A percentile compares a stretch with the other conserved stretches of the same genome.
Evolutionary conservation across 805 yeast genomes (phyloP).

Genomic region (Barnettozyma pratensis): DNA sequence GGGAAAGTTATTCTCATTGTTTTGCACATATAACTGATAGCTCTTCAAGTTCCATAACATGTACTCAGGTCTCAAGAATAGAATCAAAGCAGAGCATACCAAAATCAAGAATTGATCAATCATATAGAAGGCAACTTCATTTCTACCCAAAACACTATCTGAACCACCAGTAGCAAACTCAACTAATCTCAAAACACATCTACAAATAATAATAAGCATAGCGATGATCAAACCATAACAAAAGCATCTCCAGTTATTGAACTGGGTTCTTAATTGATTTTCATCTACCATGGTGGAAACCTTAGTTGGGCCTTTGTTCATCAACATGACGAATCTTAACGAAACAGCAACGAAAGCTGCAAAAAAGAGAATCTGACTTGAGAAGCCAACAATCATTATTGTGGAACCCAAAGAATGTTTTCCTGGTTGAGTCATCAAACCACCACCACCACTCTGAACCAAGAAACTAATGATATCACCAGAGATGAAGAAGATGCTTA

Average conservation of each 20-base stretch:
- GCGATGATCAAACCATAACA: neutral
- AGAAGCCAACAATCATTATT: conserved; percentile 1
- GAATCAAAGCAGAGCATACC: neutral
- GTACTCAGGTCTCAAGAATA: neutral
- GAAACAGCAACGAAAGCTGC: neutral
- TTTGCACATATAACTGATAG: no score
- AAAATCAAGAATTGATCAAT: conserved; percentile 4
- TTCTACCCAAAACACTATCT: neutral
- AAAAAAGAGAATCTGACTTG: conserved; percentile 2
- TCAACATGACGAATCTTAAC: neutral
- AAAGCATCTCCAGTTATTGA: conserved; percentile 1
- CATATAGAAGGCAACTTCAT: conserved; percentile 3
- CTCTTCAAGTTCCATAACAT: conserved; percentile 1
- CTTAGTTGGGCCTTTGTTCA: neutral
- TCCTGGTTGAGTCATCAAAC: neutral
- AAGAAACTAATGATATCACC: conserved; percentile 4
- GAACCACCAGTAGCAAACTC: neutral
- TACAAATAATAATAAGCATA: conserved; percentile 1
- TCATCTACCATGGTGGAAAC: neutral
- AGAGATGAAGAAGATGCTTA: conserved; percentile 1
- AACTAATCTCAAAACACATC: conserved; percentile 4
- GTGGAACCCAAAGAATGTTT: neutral
- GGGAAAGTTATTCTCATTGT: no score
- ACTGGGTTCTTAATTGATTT: neutral
- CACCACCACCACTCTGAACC: neutral